phyloP scores from a whole-genome alignment of 169 alveolate genomes.

The Cryptosporidium tyzzeri region DNA sequence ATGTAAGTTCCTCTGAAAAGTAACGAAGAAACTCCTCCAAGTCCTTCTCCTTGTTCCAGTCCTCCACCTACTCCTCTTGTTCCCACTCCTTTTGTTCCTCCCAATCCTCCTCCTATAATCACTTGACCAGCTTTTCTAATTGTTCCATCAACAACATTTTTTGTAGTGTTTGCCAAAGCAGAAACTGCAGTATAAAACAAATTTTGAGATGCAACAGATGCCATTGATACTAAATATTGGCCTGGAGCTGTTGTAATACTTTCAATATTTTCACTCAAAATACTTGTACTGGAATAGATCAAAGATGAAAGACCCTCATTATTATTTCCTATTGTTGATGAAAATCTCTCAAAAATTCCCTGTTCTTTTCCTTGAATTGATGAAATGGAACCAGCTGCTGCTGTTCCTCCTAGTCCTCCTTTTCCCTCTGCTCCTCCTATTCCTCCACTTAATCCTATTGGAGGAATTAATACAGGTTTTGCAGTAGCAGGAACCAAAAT shows the following conservation, averaged over 20 bases:
- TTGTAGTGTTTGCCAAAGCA: constrained; percentile 26
- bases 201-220: constrained; percentile 29
- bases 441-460: not conserved
- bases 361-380: not conserved
- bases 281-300: not conserved
- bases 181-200: constrained; percentile 11
- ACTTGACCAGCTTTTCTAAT: constrained; percentile 10
- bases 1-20: constrained; percentile 48
- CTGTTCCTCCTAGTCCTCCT: not conserved
- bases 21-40: not conserved
- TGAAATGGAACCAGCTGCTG: not conserved
- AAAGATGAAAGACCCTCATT: constrained; percentile 12
- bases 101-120: not conserved
- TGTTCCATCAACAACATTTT: not conserved
- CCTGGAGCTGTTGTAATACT: constrained; percentile 52
- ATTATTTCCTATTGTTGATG: not conserved
- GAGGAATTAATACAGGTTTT: constrained; percentile 75
- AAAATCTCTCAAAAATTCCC: not conserved
- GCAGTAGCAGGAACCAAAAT: constrained; percentile 76
- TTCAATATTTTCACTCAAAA: constrained; percentile 33
- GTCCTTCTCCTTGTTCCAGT: not conserved
- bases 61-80: not conserved
- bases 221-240: constrained; percentile 48
- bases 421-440: not conserved
- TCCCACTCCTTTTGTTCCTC: not conserved